phyloP scores from a whole-genome alignment of 495 filamentous ascomycete genomes.

The Annulohypoxylon bovei region DNA sequence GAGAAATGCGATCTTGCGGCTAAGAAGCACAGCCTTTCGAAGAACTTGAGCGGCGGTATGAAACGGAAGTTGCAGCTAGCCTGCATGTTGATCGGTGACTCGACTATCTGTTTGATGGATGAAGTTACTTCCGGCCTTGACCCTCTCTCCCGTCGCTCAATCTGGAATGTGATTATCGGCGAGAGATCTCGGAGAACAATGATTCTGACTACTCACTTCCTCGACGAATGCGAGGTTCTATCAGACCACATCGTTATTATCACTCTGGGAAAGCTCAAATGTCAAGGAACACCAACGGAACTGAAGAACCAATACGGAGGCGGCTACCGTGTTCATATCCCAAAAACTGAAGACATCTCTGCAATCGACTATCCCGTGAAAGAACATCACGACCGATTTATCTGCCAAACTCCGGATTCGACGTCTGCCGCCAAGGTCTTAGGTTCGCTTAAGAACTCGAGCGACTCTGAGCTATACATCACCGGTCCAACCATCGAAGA shows the following conservation, averaged over 20 bases:
- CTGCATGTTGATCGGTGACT: conserved; percentile 82
- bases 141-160: conserved; percentile 72
- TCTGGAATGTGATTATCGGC: conserved; percentile 78
- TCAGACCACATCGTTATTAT: conserved; percentile 73
- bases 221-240: conserved; percentile 72
- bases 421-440: conserved; percentile 64
- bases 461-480: conserved; percentile 68
- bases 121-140: conserved; percentile 78
- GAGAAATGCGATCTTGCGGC: conserved; percentile 69
- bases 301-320: conserved; percentile 68
- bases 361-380: conserved; percentile 56
- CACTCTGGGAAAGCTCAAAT: conserved; percentile 67
- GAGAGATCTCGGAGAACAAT: conserved; percentile 73
- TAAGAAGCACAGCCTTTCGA: conserved; percentile 66
- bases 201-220: conserved; percentile 76
- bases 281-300: conserved; percentile 68
- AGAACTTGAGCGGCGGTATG: conserved; percentile 75
- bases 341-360: conserved; percentile 51
- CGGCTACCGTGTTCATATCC: conserved; percentile 73
- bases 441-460: conserved; percentile 60
- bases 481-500: conserved; percentile 78
- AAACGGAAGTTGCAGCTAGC: conserved; percentile 78
- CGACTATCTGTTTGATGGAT: conserved; percentile 75
- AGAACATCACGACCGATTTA: conserved; percentile 63
- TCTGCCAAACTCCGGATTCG: conserved; percentile 68